phyloP scores from a whole-genome alignment of 1,284 basidiomycete genomes.

The Bjerkandera adusta region DNA sequence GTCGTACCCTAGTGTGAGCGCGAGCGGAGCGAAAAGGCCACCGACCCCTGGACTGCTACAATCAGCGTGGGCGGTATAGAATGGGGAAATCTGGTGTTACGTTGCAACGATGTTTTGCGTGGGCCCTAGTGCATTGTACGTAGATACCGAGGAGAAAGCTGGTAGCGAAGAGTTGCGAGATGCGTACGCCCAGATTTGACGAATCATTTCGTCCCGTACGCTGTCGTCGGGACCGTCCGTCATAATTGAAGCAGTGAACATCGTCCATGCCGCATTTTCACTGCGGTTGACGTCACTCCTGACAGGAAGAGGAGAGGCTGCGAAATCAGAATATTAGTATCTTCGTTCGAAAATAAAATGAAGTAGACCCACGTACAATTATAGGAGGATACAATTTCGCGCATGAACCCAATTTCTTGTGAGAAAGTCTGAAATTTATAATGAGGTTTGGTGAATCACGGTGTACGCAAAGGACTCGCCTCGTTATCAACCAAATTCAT shows the following conservation, averaged over 20 bases:
- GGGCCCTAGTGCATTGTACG: slow-evolving; percentile 15
- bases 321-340: no score
- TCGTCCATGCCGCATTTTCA: slow-evolving; percentile 19
- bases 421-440: no score
- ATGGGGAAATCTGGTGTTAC: no score
- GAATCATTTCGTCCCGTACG: slow-evolving; percentile 22
- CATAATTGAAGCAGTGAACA: slow-evolving; percentile 25
- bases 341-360: not conserved
- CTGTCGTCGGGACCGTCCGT: slow-evolving; percentile 17
- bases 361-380: not conserved
- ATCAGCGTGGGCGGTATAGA: not conserved
- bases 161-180: slow-evolving; percentile 17
- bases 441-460: no score
- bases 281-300: slow-evolving; percentile 8
- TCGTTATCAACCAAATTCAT: slow-evolving; percentile 18
- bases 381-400: slow-evolving; percentile 4
- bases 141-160: slow-evolving; percentile 19
- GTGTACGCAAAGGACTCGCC: no score
- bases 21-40: slow-evolving; percentile 15
- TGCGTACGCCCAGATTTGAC: slow-evolving; percentile 20
- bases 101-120: no score
- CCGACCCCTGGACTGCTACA: slow-evolving; percentile 14
- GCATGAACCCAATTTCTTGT: slow-evolving; percentile 16
- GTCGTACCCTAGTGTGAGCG: no score
- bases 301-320: slow-evolving; percentile 21